A percentile compares a stretch with the other conserved stretches of the same genome.
Evolutionary conservation across 2,329 filamentous ascomycete genomes (phyloP).

Genomic region (Colletotrichum kahawae): DNA sequence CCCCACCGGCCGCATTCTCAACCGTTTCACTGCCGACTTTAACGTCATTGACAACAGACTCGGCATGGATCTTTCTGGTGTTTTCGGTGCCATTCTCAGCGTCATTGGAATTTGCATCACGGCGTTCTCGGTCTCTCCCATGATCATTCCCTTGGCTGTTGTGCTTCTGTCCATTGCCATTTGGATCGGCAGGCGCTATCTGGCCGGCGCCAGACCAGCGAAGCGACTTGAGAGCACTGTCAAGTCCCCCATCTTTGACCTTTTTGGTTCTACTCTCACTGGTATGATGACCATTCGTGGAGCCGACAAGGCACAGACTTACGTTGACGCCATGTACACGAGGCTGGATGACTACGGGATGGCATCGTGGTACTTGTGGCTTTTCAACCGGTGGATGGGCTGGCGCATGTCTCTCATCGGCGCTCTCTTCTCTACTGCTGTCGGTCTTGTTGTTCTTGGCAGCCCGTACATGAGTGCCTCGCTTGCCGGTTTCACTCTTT

Average conservation of each 20-base stretch:
- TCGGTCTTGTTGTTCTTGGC: constrained; percentile 68
- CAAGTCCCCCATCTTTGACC: constrained; percentile 82
- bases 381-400: constrained; percentile 79
- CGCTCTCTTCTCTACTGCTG: constrained; percentile 69
- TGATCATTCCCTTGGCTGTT: constrained; percentile 67
- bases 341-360: constrained; percentile 72
- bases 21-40: constrained; percentile 81
- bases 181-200: constrained; percentile 65
- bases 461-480: constrained; percentile 68
- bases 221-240: constrained; percentile 79
- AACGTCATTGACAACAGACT: constrained; percentile 73
- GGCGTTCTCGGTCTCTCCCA: constrained; percentile 69
- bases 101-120: constrained; percentile 71
- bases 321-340: constrained; percentile 71
- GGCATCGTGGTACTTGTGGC: constrained; percentile 70
- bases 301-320: constrained; percentile 71
- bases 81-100: constrained; percentile 63
- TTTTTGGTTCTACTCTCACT: constrained; percentile 74
- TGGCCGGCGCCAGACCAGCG: constrained; percentile 74
- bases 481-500: constrained; percentile 76
- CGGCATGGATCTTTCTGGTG: constrained; percentile 66
- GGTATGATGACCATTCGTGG: constrained; percentile 79
- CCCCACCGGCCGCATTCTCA: constrained; percentile 76
- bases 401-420: constrained; percentile 75
- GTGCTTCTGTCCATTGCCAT: constrained; percentile 62